Conservation (phyloP, 495 filamentous ascomycete species). For the Podospora comata region DNA sequence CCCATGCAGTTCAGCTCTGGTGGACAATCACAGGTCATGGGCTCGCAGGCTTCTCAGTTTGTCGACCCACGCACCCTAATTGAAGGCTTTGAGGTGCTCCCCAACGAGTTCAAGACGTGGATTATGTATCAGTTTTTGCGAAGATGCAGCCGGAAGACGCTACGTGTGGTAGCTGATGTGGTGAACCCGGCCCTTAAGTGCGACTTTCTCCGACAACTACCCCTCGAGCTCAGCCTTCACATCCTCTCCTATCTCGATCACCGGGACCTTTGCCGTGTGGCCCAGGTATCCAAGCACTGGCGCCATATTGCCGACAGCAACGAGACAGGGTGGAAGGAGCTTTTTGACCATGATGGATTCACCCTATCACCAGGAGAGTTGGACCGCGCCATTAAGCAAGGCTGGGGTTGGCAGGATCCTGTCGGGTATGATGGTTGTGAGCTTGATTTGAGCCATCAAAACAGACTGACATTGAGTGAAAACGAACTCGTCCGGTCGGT, state of each 20-base stretch:
- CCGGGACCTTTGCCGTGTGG: slow-evolving; percentile 83
- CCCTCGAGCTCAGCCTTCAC: slow-evolving; percentile 81
- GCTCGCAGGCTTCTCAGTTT: slow-evolving; percentile 33
- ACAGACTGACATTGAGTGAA: slow-evolving; percentile 47
- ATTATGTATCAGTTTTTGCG: slow-evolving; percentile 94
- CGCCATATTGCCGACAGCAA: slow-evolving; percentile 83
- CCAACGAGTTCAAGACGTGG: slow-evolving; percentile 82
- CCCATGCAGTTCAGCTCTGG: slow-evolving; percentile 10
- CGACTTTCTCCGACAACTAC: slow-evolving; percentile 81
- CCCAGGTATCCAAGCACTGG: slow-evolving; percentile 94
- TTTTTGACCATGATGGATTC: slow-evolving; percentile 83
- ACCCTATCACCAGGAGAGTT: slow-evolving; percentile 76
- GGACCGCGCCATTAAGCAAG: slow-evolving; percentile 79
- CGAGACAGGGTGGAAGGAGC: slow-evolving; percentile 92
- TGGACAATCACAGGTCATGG: background rate
- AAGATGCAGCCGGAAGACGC: slow-evolving; percentile 81
- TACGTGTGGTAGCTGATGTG: slow-evolving; percentile 86
- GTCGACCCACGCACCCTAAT: slow-evolving; percentile 81
- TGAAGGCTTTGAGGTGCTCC: slow-evolving; percentile 86
- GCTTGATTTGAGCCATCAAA: slow-evolving; percentile 64
- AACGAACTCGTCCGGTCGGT: slow-evolving; percentile 41
- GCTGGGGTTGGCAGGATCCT: slow-evolving; percentile 99
- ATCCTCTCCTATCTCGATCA: slow-evolving; percentile 83
- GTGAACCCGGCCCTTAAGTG: slow-evolving; percentile 97
- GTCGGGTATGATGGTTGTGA: slow-evolving; percentile 72